Conservation (phyloP, 208 protist genomes). For the Vickermania spadyakhi region DNA sequence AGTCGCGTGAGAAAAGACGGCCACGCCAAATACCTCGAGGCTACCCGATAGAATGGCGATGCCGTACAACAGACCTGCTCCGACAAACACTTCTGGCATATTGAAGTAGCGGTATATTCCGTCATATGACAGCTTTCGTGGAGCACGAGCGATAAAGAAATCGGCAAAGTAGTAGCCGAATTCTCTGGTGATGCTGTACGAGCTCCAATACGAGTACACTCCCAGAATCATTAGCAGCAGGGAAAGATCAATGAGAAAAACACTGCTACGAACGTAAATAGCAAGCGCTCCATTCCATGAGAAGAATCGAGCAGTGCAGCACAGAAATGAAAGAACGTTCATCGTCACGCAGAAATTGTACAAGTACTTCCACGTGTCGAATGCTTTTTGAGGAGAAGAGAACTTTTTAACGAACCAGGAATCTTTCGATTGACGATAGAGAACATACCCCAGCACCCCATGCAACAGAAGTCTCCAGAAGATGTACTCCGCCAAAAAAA, state of each 20-base stretch:
- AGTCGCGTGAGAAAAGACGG: conserved; percentile 62
- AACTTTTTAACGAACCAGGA: conserved; percentile 80
- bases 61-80: conserved; percentile 87
- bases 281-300: conserved; percentile 12
- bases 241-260: conserved; percentile 37
- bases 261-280: neutral
- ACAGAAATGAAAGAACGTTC: conserved; percentile 34
- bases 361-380: conserved; percentile 88
- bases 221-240: conserved; percentile 73
- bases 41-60: conserved; percentile 82
- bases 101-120: conserved; percentile 95
- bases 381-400: conserved; percentile 49
- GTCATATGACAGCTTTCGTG: conserved; percentile 76
- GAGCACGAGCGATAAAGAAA: conserved; percentile 72
- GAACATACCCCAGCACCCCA: conserved; percentile 65
- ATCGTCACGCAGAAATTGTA: conserved; percentile 75
- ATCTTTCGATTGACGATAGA: conserved; percentile 48
- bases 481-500: conserved; percentile 52
- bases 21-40: conserved; percentile 48
- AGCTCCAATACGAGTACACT: conserved; percentile 60
- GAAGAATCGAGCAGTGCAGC: conserved; percentile 37
- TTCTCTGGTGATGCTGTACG: conserved; percentile 84
- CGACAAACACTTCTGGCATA: conserved; percentile 88
- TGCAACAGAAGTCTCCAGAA: conserved; percentile 78
- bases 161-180: conserved; percentile 94